Percentiles rank a stretch among this genome's conserved stretches.
These are phyloP conservation scores for Lyophyllum semitale DNA, from an alignment of 768 basidiomycete species.

Conservation along the genomic window DNA sequence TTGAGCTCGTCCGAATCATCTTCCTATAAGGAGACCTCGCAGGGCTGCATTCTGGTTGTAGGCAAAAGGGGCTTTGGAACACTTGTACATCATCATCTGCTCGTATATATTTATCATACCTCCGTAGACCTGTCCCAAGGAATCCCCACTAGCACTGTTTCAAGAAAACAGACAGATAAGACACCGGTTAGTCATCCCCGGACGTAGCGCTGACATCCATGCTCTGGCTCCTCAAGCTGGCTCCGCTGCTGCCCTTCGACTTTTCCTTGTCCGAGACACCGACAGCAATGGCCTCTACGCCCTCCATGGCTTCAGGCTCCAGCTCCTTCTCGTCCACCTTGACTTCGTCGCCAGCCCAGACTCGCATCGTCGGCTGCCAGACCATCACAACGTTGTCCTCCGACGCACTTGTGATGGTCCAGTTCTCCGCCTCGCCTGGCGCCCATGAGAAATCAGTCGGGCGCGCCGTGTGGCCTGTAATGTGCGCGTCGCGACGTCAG, in stretches of 20 bases:
- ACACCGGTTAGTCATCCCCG: constrained; percentile 46
- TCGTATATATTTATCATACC: constrained; percentile 14
- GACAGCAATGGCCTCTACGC: constrained; percentile 48
- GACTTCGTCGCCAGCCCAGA: constrained; percentile 90
- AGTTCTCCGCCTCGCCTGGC: constrained; percentile 77
- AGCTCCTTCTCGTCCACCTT: constrained; percentile 84
- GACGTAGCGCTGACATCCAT: constrained; percentile 63
- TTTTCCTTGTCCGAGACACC: constrained; percentile 31
- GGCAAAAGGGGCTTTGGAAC: constrained; percentile 3
- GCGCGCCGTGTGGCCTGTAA: constrained; percentile 80
- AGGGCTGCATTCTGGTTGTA: neutral
- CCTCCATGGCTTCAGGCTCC: constrained; percentile 80
- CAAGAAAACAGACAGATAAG: neutral
- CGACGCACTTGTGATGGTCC: constrained; percentile 86
- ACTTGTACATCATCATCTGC: constrained; percentile 16
- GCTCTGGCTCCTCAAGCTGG: constrained; percentile 55
- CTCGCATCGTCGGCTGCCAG: constrained; percentile 95
- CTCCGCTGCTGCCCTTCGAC: constrained; percentile 34
- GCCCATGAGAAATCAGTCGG: constrained; percentile 97
- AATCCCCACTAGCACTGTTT: neutral
- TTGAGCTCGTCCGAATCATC: constrained; percentile 66
- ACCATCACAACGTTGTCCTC: constrained; percentile 98
- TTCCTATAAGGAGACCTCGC: constrained; percentile 54
- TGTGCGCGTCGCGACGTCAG: neutral
- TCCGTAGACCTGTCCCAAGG: neutral